These are phyloP conservation scores for Seiridium cupressi DNA, from an alignment of 2,329 filamentous ascomycete genomes.

Conservation along the genomic window DNA sequence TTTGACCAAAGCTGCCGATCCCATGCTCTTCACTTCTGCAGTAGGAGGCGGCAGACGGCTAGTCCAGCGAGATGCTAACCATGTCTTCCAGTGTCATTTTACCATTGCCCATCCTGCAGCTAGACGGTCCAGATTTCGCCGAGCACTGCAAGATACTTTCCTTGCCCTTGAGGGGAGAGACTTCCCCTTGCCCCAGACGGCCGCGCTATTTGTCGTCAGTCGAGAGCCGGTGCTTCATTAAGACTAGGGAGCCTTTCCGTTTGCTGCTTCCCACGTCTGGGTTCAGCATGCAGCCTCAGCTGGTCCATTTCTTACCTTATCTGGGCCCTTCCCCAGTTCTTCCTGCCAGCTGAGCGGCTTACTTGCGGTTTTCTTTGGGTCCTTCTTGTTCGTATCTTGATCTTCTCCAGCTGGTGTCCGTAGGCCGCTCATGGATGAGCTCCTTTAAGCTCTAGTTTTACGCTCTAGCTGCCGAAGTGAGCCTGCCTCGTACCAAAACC, in stretches of 20 bases:
- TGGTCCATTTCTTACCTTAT: neutral
- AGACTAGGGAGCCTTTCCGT: neutral
- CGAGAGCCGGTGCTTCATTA: neutral
- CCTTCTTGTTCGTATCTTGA: neutral
- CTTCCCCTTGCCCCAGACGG: no score
- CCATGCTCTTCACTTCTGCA: neutral
- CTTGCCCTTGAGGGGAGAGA: no score
- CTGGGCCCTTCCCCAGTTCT: neutral
- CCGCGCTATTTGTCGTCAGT: no score
- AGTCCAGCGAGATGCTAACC: neutral
- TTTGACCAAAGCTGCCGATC: neutral
- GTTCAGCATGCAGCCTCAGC: neutral
- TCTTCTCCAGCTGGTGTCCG: neutral
- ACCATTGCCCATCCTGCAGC: neutral
- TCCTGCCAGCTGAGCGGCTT: neutral
- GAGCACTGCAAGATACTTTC: no score
- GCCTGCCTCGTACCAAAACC: no score
- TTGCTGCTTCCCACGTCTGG: neutral
- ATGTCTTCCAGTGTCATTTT: neutral
- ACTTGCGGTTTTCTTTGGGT: neutral
- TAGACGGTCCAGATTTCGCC: no score
- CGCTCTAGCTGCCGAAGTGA: neutral
- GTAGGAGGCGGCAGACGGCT: neutral
- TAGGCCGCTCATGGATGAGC: neutral
- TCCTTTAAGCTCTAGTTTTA: neutral